A percentile compares a stretch with the other conserved stretches of the same genome.
Conservation (phyloP, 148 eudicot genomes). For the Selenicereus undatus region DNA sequence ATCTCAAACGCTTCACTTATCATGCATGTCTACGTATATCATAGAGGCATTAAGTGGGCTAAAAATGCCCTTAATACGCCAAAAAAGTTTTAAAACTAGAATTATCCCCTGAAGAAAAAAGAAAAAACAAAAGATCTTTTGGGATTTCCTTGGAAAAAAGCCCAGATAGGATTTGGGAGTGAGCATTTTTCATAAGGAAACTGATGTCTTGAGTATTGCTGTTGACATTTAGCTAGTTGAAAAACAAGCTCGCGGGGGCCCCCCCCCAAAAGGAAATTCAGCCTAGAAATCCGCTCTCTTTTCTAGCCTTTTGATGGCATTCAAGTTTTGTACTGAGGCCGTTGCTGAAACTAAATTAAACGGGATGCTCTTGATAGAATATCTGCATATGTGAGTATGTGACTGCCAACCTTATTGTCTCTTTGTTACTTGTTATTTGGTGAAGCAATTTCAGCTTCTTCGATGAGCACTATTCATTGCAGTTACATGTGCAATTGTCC, state of each 20-base stretch:
- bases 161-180: not conserved
- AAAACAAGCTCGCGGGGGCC: not conserved
- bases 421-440: not conserved
- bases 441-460: conserved; percentile 1
- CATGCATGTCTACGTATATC: not conserved
- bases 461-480: not conserved
- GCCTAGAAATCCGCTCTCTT: not conserved
- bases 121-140: not conserved
- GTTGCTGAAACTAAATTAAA: not conserved
- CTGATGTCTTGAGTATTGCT: not conserved
- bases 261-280: too few relatives aligned
- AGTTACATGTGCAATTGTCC: conserved; percentile 1
- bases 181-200: not conserved
- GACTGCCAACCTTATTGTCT: not conserved
- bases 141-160: not conserved
- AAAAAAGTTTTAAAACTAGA: not conserved
- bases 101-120: not conserved
- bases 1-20: not conserved
- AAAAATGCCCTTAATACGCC: not conserved
- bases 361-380: not conserved
- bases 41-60: not conserved
- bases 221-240: not conserved
- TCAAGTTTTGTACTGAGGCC: not conserved
- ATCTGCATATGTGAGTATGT: not conserved
- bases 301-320: not conserved